Evolutionary conservation across 225 moss, liverwort and hornwort genomes (phyloP), one percentile per base, ranked within the genome.

Genomic region (Asterella californica): DNA sequence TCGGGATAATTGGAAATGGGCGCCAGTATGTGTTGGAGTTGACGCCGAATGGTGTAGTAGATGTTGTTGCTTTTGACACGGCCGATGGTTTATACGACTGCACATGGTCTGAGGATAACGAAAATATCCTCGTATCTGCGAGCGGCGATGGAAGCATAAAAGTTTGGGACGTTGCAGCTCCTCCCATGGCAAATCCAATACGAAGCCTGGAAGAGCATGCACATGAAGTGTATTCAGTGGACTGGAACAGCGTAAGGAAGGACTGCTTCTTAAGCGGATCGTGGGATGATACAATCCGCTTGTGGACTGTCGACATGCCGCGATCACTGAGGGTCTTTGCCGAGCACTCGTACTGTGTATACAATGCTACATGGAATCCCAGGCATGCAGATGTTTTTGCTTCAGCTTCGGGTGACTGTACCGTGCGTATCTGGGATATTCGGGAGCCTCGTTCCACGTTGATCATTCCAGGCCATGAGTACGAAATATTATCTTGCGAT

Each of bases 81-180:
- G 93, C 97, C 6, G 97, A 99, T 86, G 94, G 97, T 52, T 91
- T 99, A n/a, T 99, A 99, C 72, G 97, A 99, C 88, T 99, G 97
- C 78, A 87, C 97, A 27, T 99, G 93, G 91, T 94, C 97, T 83
- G 97, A 96, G 87, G 83, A 83, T 30, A 87, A 87, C 54, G 96
- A 94, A 73, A 92, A 96, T 76, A 88, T 94, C 38, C 70, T 96
- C 82, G 70, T 92, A 53, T 92, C 91, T 52, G 92, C 94, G 75
- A 94, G 96, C 88, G 84, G 87, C 69, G 87, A 87, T 74, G 87
- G 87, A 38, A 84, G 77, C 76, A 19, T 87, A 36, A 87, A 87
- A 78, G 82, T 99, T 72, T 99, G 93, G 93, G 93, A 99, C 78
- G 83, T 91, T 74, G 84, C 90, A 79, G 85, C 92, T 79, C 93